phyloP scores from a whole-genome alignment of 2,329 filamentous ascomycete species.

The Coleophoma cylindrospora region DNA sequence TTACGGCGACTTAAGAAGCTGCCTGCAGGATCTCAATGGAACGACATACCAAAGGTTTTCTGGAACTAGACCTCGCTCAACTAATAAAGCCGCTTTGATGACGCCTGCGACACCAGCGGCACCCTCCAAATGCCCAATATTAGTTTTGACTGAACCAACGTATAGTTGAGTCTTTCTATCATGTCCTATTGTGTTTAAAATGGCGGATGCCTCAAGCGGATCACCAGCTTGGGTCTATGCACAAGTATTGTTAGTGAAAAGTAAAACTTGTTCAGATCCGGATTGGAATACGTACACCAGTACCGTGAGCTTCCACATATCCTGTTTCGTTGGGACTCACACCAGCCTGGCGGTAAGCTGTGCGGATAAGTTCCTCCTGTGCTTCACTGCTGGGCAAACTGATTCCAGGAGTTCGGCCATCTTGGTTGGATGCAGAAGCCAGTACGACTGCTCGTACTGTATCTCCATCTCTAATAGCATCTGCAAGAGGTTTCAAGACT shows the following conservation, averaged over 20 bases:
- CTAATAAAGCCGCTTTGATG: conserved; percentile 12
- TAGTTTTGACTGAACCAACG: neutral
- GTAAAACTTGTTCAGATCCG: conserved; percentile 9
- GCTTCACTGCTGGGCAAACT: conserved; percentile 37
- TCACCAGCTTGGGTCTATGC: conserved; percentile 21
- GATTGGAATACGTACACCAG: conserved; percentile 14
- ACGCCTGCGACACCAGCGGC: conserved; percentile 16
- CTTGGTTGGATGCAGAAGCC: conserved; percentile 36
- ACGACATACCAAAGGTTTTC: neutral
- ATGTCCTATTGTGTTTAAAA: neutral
- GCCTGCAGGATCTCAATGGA: no score
- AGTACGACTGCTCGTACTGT: conserved; percentile 38
- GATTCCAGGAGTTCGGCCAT: conserved; percentile 41
- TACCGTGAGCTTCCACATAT: conserved; percentile 10
- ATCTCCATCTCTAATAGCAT: conserved; percentile 36
- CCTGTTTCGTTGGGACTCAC: conserved; percentile 5
- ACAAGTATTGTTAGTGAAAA: conserved; percentile 6
- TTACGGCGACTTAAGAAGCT: no score
- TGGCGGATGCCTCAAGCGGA: neutral
- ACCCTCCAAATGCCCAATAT: conserved; percentile 21
- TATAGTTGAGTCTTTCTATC: neutral
- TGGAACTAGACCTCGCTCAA: conserved; percentile 29
- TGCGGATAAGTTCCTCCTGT: conserved; percentile 28
- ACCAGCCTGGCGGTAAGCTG: conserved; percentile 10
- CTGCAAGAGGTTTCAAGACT: conserved; percentile 50